Conservation (phyloP, 345 rosid genomes). For the Combretum micranthum region DNA sequence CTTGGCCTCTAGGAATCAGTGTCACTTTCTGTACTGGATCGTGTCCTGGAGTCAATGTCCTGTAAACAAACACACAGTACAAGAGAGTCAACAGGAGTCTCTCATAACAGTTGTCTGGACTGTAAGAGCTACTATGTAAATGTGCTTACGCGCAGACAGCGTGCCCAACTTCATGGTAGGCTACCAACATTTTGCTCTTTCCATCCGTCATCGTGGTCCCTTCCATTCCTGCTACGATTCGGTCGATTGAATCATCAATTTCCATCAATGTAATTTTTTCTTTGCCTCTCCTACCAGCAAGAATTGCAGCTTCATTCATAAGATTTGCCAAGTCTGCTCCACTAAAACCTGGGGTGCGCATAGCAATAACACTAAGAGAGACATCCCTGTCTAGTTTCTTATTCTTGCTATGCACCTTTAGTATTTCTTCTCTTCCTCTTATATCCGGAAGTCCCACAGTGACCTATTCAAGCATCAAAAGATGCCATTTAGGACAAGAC, state of each 20-base stretch:
- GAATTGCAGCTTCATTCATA: conserved; percentile 78
- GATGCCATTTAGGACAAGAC: too few relatives aligned
- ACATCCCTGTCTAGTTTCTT: conserved; percentile 64
- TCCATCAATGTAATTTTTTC: conserved; percentile 43
- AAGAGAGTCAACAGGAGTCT: not conserved
- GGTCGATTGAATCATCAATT: conserved; percentile 63
- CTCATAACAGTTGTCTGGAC: not conserved
- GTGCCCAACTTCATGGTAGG: conserved; percentile 76
- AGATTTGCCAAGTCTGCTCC: conserved; percentile 82
- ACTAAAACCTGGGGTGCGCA: conserved; percentile 78
- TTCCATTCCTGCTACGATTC: conserved; percentile 72
- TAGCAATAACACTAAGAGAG: conserved; percentile 41
- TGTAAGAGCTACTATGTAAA: not conserved
- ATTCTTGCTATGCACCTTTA: conserved; percentile 59
- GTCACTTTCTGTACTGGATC: conserved; percentile 71
- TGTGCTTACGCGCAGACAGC: conserved; percentile 54
- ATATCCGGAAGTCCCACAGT: conserved; percentile 59
- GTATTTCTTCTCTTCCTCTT: conserved; percentile 67
- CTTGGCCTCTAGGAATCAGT: conserved; percentile 68
- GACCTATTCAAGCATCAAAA: conserved; percentile 30
- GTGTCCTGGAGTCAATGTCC: conserved; percentile 59
- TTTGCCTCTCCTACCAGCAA: conserved; percentile 68
- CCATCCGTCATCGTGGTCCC: conserved; percentile 71
- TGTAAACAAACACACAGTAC: conserved; percentile 6
- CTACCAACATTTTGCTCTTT: conserved; percentile 59